Evolutionary conservation across 345 rosid genomes (phyloP).

Genomic region (Turnera subulata): DNA sequence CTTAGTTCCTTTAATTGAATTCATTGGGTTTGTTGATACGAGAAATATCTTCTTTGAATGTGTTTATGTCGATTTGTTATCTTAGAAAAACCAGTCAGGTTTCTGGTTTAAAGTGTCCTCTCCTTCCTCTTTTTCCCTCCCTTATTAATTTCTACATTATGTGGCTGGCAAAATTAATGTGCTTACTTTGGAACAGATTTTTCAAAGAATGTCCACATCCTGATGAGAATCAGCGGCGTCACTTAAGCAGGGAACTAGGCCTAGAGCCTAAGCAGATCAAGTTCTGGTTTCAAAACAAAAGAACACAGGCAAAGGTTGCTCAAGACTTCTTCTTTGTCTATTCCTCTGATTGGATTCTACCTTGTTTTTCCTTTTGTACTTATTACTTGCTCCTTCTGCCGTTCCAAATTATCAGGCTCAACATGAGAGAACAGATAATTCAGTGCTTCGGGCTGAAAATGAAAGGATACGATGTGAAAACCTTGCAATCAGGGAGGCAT

Average conservation of each 20-base stretch:
- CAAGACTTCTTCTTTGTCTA: neutral
- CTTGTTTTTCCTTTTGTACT: too few species aligned
- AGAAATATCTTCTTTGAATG: neutral
- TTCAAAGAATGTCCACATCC: conserved; percentile 71
- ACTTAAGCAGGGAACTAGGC: conserved; percentile 44
- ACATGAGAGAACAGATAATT: conserved; percentile 43
- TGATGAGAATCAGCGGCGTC: conserved; percentile 46
- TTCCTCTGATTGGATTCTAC: neutral
- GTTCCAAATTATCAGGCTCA: conserved; percentile 38
- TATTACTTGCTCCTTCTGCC: neutral
- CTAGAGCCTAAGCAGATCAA: conserved; percentile 53
- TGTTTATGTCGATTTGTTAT: neutral
- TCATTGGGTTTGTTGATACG: neutral
- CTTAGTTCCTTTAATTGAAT: neutral
- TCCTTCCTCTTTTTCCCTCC: neutral
- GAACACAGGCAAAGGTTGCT: conserved; percentile 66
- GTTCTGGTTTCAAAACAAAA: conserved; percentile 85
- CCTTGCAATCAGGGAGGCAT: conserved; percentile 40
- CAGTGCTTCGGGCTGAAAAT: conserved; percentile 52
- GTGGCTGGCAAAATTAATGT: neutral
- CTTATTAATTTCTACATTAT: neutral
- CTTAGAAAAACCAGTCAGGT: neutral
- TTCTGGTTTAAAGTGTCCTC: neutral
- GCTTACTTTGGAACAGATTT: conserved; percentile 26
- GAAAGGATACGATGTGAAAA: conserved; percentile 52